Evolutionary conservation across 345 rosid species (phyloP).

Genomic region (Eucalyptus melliodora): DNA sequence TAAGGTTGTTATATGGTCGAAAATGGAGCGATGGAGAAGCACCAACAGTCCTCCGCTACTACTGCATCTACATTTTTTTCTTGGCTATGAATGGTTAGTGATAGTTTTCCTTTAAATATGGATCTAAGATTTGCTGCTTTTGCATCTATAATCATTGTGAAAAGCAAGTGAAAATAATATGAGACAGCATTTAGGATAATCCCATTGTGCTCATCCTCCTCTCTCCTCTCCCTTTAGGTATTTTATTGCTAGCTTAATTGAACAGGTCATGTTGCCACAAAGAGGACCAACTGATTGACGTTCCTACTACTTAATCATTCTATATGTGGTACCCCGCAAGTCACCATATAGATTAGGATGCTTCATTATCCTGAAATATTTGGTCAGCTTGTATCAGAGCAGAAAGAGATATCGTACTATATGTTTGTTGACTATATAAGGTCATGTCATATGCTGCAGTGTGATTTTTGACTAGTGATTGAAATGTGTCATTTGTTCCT

Average conservation of each 20-base stretch:
- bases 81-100: constrained; percentile 14
- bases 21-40: constrained; percentile 99
- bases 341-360: neutral
- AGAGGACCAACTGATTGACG: neutral
- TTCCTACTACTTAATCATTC: neutral
- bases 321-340: neutral
- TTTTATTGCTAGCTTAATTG: neutral
- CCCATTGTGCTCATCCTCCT: neutral
- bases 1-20: constrained; percentile 74
- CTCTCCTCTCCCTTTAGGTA: neutral
- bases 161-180: neutral
- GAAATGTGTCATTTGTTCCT: neutral
- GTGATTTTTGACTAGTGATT: neutral
- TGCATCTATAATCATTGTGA: neutral
- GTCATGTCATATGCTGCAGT: neutral
- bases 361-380: neutral
- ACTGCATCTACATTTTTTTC: constrained; percentile 68
- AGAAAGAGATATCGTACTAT: neutral
- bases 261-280: neutral
- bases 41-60: constrained; percentile 62
- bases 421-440: neutral
- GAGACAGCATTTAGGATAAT: neutral
- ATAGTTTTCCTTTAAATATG: neutral
- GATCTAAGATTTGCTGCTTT: neutral
- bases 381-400: neutral